phyloP scores from a whole-genome alignment of 106 monocot genomes.

The Phalaenopsis equestris region DNA sequence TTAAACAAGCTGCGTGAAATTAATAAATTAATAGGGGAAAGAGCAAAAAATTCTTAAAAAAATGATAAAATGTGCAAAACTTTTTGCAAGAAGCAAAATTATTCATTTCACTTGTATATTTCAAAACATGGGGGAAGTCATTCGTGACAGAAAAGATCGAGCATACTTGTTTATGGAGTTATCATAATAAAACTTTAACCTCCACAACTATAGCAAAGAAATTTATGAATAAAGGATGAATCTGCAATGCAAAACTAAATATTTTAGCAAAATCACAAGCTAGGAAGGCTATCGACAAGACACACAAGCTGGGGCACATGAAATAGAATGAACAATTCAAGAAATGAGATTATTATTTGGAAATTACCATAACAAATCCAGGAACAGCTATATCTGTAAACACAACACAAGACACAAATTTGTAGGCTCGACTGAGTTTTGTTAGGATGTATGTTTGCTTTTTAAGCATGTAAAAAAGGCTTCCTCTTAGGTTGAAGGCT shows the following conservation, averaged over 20 bases:
- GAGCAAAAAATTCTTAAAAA: not conserved
- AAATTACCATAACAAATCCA: not conserved
- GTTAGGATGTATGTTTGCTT: not conserved
- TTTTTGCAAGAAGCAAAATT: not conserved
- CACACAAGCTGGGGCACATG: not conserved
- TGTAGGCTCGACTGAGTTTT: not conserved
- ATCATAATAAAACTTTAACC: not conserved
- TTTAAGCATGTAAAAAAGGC: not conserved
- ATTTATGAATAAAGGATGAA: not conserved
- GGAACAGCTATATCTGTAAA: not conserved
- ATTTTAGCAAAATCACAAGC: not conserved
- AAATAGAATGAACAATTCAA: not conserved
- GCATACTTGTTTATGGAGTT: not conserved
- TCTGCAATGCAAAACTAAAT: not conserved
- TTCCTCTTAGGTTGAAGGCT: not conserved
- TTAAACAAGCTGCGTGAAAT: not conserved
- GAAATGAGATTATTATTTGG: not conserved
- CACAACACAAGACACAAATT: not conserved
- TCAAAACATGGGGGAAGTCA: not conserved
- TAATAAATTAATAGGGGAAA: not conserved
- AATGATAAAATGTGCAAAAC: not conserved
- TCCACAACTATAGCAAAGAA: not conserved
- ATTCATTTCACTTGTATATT: not conserved
- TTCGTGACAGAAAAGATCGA: not conserved
- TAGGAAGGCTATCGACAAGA: not conserved